These are phyloP conservation scores for Saturnispora saitoi DNA, from an alignment of 805 yeast genomes.

Conservation along the genomic window DNA sequence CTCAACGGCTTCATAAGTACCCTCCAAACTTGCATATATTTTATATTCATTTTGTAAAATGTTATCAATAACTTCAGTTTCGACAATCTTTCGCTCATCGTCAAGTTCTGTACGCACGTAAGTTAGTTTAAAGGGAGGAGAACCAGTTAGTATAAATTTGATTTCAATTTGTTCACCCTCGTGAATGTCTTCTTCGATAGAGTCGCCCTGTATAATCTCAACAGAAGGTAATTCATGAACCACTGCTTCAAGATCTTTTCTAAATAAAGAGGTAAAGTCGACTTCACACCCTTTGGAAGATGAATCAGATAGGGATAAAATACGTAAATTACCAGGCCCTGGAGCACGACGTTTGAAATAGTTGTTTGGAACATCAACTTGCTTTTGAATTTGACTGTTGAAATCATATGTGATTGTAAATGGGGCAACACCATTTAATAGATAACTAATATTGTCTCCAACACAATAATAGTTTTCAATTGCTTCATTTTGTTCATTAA, in stretches of 20 bases:
- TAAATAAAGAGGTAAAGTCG: slow-evolving; percentile 34
- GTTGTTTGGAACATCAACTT: slow-evolving; percentile 35
- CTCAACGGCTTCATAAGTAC: slow-evolving; percentile 87
- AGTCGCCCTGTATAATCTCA: slow-evolving; percentile 72
- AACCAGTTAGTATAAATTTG: slow-evolving; percentile 71
- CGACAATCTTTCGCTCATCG: slow-evolving; percentile 33
- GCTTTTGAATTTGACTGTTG: slow-evolving; percentile 46
- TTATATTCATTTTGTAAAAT: slow-evolving; percentile 63
- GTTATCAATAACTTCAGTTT: slow-evolving; percentile 55
- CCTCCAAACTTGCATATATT: slow-evolving; percentile 76
- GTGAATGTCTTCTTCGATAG: slow-evolving; percentile 71
- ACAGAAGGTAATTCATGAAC: slow-evolving; percentile 60
- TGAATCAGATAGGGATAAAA: slow-evolving; percentile 65
- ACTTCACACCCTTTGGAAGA: slow-evolving; percentile 58
- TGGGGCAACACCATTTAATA: slow-evolving; percentile 72
- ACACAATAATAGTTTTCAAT: slow-evolving; percentile 61
- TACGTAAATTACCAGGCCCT: slow-evolving; percentile 65
- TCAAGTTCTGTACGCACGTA: slow-evolving; percentile 56
- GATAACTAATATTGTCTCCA: slow-evolving; percentile 79
- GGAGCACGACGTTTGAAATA: slow-evolving; percentile 64
- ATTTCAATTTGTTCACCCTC: slow-evolving; percentile 94
- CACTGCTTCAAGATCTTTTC: slow-evolving; percentile 25
- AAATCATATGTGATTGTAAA: slow-evolving; percentile 69
- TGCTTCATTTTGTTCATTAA: slow-evolving; percentile 10
- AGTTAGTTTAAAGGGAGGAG: slow-evolving; percentile 83